Percentiles rank a stretch among this genome's conserved stretches.
Conservation (phyloP, 2,329 filamentous ascomycete genomes). For the Cladosporium austrohemisphaericum region DNA sequence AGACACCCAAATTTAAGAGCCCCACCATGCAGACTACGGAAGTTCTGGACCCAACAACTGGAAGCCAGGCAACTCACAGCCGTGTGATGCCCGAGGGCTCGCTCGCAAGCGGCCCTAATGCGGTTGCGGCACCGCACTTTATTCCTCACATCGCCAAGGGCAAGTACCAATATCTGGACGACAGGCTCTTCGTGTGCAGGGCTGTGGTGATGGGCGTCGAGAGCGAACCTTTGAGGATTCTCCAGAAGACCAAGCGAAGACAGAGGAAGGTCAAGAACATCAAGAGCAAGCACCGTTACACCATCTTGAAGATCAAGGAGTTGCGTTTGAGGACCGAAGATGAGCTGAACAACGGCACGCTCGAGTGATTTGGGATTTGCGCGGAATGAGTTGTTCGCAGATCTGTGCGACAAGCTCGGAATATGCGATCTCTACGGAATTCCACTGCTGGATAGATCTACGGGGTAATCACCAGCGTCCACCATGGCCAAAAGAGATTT, state of each 20-base stretch:
- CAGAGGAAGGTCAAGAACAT: slow-evolving; percentile 65
- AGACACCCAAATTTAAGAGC: slow-evolving; percentile 38
- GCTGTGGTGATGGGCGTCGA: slow-evolving; percentile 82
- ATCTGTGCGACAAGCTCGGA: too few species aligned
- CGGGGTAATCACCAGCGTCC: too few species aligned
- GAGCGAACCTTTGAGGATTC: slow-evolving; percentile 57
- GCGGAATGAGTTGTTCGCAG: too few species aligned
- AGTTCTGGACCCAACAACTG: slow-evolving; percentile 21
- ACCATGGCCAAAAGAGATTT: too few species aligned
- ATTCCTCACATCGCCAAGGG: slow-evolving; percentile 39
- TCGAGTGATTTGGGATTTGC: background rate
- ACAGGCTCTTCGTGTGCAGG: slow-evolving; percentile 77
- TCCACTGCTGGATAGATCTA: too few species aligned
- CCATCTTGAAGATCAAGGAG: slow-evolving; percentile 79
- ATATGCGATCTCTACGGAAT: too few species aligned
- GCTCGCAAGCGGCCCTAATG: slow-evolving; percentile 21
- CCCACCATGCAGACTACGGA: slow-evolving; percentile 10
- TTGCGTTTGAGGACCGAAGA: slow-evolving; percentile 58
- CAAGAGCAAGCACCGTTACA: slow-evolving; percentile 87
- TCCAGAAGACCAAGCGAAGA: slow-evolving; percentile 62
- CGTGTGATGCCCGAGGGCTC: slow-evolving; percentile 26
- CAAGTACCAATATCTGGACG: slow-evolving; percentile 63
- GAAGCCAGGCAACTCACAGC: slow-evolving; percentile 23
- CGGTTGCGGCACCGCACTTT: slow-evolving; percentile 32
- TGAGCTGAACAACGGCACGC: slow-evolving; percentile 1